phyloP scores from a whole-genome alignment of 176 grass and related monocot species.

The Panicum miliaceum region DNA sequence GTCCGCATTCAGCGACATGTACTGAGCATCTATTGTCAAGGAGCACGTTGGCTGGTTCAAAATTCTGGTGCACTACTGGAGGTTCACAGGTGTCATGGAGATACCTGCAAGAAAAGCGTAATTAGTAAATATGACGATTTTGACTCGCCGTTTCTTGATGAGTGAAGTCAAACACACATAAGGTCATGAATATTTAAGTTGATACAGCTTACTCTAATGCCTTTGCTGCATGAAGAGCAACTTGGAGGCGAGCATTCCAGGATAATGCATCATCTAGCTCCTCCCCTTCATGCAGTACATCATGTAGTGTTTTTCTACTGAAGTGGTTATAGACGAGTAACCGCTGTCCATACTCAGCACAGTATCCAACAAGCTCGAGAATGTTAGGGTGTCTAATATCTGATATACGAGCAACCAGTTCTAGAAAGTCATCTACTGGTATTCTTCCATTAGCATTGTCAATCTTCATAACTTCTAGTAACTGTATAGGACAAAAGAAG shows the following conservation, averaged over 20 bases:
- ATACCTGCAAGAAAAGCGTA: slow-evolving; percentile 65
- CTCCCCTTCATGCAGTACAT: slow-evolving; percentile 62
- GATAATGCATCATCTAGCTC: slow-evolving; percentile 53
- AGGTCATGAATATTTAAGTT: slow-evolving; percentile 16
- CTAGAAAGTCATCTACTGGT: slow-evolving; percentile 68
- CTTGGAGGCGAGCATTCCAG: slow-evolving; percentile 67
- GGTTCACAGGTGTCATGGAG: slow-evolving; percentile 84
- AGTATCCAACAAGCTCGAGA: slow-evolving; percentile 85
- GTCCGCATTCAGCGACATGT: slow-evolving; percentile 75
- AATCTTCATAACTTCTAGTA: slow-evolving; percentile 95
- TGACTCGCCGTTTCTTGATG: background rate
- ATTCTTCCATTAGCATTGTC: slow-evolving; percentile 86
- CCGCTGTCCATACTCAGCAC: slow-evolving; percentile 73
- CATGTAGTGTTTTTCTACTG: slow-evolving; percentile 77
- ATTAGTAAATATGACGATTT: slow-evolving; percentile 14
- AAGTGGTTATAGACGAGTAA: slow-evolving; percentile 90
- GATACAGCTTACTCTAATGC: slow-evolving; percentile 75
- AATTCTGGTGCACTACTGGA: slow-evolving; percentile 78
- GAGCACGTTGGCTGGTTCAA: slow-evolving; percentile 79
- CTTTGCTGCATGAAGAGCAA: slow-evolving; percentile 74
- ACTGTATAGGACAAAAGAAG: slow-evolving; percentile 57
- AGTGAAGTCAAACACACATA: slow-evolving; percentile 35
- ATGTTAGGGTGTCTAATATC: slow-evolving; percentile 75
- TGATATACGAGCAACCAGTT: slow-evolving; percentile 68
- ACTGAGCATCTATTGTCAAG: slow-evolving; percentile 64